Evolutionary conservation across 805 yeast genomes (phyloP).

Genomic region (Cyberlindnera xylosilytica): DNA sequence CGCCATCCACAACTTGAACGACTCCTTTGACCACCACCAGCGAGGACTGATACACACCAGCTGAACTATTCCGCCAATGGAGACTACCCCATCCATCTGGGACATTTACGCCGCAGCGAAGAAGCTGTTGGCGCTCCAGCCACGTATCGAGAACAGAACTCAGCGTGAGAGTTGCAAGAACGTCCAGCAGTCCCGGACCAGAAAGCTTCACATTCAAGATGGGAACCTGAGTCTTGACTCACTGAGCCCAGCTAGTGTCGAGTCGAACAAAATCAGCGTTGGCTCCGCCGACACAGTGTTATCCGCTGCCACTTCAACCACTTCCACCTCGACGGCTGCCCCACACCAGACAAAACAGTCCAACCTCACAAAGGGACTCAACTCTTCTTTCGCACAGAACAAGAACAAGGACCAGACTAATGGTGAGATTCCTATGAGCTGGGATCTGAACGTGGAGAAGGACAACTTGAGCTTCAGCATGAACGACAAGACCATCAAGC

Average conservation of each 20-base stretch:
- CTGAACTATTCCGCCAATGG: no score
- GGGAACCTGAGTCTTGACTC: conserved; percentile 17
- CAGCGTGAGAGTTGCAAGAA: conserved; percentile 28
- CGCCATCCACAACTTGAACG: no score
- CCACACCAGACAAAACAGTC: conserved; percentile 16
- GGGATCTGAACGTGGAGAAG: conserved; percentile 36
- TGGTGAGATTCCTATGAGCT: conserved; percentile 38
- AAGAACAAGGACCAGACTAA: conserved; percentile 22
- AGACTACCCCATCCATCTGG: conserved; percentile 29
- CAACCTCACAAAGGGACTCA: conserved; percentile 22
- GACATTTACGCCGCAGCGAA: conserved; percentile 32
- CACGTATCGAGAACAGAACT: conserved; percentile 30
- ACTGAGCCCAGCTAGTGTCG: conserved; percentile 22
- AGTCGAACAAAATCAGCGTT: conserved; percentile 23
- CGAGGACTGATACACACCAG: no score
- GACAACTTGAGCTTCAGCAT: conserved; percentile 14
- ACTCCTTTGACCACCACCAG: no score
- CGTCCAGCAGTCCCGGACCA: conserved; percentile 11
- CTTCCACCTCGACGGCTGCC: conserved; percentile 12
- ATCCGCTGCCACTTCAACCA: conserved; percentile 11
- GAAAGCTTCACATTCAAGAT: conserved; percentile 2
- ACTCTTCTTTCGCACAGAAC: conserved; percentile 4
- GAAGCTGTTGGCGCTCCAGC: conserved; percentile 28
- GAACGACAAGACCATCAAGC: conserved; percentile 16
- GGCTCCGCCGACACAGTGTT: conserved; percentile 18